Conservation (phyloP, 441 rosid species). For the Pelargonium myrrhifolium region DNA sequence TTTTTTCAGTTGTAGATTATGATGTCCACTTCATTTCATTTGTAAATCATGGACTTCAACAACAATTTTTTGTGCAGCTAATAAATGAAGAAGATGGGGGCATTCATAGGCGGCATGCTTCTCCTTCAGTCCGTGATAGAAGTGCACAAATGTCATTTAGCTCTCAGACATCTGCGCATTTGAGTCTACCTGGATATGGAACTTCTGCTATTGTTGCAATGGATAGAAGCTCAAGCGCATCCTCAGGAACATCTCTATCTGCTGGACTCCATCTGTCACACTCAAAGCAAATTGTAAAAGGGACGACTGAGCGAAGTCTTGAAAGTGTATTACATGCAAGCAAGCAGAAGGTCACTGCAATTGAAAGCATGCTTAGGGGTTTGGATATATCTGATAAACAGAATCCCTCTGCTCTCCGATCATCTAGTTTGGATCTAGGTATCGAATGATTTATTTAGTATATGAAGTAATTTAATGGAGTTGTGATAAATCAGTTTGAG, state of each 20-base stretch:
- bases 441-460: slow-evolving; percentile 31
- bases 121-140: slow-evolving; percentile 93
- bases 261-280: slow-evolving; percentile 72
- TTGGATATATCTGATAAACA: slow-evolving; percentile 78
- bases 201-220: slow-evolving; percentile 94
- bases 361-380: slow-evolving; percentile 97
- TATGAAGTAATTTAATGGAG: slow-evolving; percentile 21
- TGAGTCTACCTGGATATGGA: slow-evolving; percentile 74
- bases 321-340: slow-evolving; percentile 95
- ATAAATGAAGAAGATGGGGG: slow-evolving; percentile 96
- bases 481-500: slow-evolving; percentile 7
- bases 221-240: slow-evolving; percentile 76
- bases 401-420: slow-evolving; percentile 63
- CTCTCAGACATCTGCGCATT: slow-evolving; percentile 48
- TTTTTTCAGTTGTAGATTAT: slow-evolving; percentile 7
- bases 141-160: slow-evolving; percentile 50
- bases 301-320: slow-evolving; percentile 64
- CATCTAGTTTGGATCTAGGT: slow-evolving; percentile 99
- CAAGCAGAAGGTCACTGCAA: slow-evolving; percentile 98
- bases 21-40: slow-evolving; percentile 7
- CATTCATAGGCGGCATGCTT: slow-evolving; percentile 88
- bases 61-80: slow-evolving; percentile 39
- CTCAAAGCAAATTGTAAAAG: slow-evolving; percentile 58
- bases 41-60: slow-evolving; percentile 9
- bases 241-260: slow-evolving; percentile 66